Evolutionary conservation across 108 stramenopile species (phyloP).

Genomic region (Cylindrotheca fusiformis): DNA sequence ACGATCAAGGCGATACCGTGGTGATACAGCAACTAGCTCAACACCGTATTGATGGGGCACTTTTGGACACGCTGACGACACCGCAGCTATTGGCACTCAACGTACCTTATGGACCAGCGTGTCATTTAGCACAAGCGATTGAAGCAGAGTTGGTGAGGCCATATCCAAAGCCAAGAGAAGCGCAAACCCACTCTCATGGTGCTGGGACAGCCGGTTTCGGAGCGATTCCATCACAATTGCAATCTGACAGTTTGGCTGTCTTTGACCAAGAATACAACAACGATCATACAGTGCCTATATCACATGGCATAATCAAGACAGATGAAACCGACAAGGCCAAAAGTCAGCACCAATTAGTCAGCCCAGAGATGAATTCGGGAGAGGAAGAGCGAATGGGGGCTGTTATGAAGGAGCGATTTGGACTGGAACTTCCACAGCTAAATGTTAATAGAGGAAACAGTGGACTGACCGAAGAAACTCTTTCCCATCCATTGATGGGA

Average conservation of each 20-base stretch:
- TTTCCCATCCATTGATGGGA: background rate
- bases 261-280: constrained; percentile 12
- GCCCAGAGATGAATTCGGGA: constrained; percentile 1
- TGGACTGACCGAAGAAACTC: constrained; percentile 7
- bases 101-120: constrained; percentile 25
- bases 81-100: constrained; percentile 7
- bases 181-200: background rate
- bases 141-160: constrained; percentile 2
- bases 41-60: constrained; percentile 17
- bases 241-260: background rate
- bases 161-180: constrained; percentile 15
- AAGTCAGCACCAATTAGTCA: too few relatives aligned
- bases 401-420: constrained; percentile 61
- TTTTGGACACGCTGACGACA: constrained; percentile 10
- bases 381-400: constrained; percentile 13
- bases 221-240: background rate
- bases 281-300: too few relatives aligned
- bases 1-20: background rate
- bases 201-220: background rate
- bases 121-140: constrained; percentile 5
- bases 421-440: constrained; percentile 41
- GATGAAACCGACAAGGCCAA: too few relatives aligned
- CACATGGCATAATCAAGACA: background rate
- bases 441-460: too few relatives aligned
- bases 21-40: constrained; percentile 2